Evolutionary conservation across 2,329 filamentous ascomycete genomes (phyloP).

Genomic region (Cytospora chrysosperma): DNA sequence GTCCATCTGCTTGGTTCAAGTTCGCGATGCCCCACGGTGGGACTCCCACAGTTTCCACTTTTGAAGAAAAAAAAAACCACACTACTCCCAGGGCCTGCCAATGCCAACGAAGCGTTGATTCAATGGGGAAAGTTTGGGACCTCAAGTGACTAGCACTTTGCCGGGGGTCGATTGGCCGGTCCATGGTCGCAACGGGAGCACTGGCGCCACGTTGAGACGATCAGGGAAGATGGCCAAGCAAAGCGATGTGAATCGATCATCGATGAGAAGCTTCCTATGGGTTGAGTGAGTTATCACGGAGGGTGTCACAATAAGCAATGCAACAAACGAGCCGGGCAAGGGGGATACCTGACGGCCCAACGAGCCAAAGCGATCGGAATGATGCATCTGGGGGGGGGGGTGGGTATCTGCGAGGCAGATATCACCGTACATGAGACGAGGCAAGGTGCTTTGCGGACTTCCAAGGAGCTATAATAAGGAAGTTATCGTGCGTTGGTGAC

Average conservation of each 20-base stretch:
- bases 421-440: neutral
- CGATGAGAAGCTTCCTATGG: slow-evolving; percentile 5
- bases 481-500: neutral
- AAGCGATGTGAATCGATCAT: slow-evolving; percentile 26
- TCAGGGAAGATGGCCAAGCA: slow-evolving; percentile 22
- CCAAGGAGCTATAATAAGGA: neutral
- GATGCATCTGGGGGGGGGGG: slow-evolving; percentile 6
- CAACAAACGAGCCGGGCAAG: slow-evolving; percentile 7
- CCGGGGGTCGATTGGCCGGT: slow-evolving; percentile 34
- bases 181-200: slow-evolving; percentile 28
- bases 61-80: slow-evolving; percentile 16
- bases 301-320: slow-evolving; percentile 6
- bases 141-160: slow-evolving; percentile 38
- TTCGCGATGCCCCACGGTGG: slow-evolving; percentile 19
- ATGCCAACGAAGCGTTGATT: slow-evolving; percentile 30
- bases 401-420: slow-evolving; percentile 2
- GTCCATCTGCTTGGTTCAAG: slow-evolving; percentile 10
- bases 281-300: slow-evolving; percentile 1
- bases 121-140: slow-evolving; percentile 33
- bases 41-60: slow-evolving; percentile 24
- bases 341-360: slow-evolving; percentile 18
- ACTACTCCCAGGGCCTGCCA: slow-evolving; percentile 17
- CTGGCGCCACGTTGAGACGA: slow-evolving; percentile 40
- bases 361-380: neutral
- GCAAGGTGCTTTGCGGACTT: neutral